Evolutionary conservation across 2,329 filamentous ascomycete species (phyloP).

Genomic region (Aspergillus udagawae): DNA sequence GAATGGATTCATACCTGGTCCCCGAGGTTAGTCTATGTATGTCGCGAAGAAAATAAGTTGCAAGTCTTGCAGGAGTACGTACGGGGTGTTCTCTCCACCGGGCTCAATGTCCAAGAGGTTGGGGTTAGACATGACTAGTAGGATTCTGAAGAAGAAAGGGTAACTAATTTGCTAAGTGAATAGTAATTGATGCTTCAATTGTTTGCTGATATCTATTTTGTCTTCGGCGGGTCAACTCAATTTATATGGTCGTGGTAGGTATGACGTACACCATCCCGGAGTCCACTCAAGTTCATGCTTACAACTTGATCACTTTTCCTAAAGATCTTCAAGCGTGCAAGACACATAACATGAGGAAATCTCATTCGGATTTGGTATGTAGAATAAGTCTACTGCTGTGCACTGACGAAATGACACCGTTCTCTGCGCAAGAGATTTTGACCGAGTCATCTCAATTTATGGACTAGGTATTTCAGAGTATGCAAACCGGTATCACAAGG

Average conservation of each 20-base stretch:
- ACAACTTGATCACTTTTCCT: slow-evolving; percentile 3
- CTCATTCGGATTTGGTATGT: not conserved
- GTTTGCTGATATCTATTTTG: not conserved
- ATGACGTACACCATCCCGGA: slow-evolving; percentile 9
- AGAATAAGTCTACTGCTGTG: not conserved
- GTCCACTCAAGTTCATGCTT: not conserved
- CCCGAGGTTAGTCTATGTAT: not conserved
- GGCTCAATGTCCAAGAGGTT: slow-evolving; percentile 56
- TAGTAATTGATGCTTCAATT: not conserved
- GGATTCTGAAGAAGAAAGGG: not conserved
- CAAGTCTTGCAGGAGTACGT: slow-evolving; percentile 13
- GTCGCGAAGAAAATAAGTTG: not conserved
- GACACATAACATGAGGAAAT: not conserved
- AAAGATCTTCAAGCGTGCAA: not conserved
- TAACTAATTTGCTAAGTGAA: not conserved
- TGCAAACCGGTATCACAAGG: not conserved
- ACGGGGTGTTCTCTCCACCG: slow-evolving; percentile 60
- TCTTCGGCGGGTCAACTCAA: not conserved
- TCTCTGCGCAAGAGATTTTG: not conserved
- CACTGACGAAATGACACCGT: not conserved
- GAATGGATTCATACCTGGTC: slow-evolving; percentile 55
- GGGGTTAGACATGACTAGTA: slow-evolving; percentile 43
- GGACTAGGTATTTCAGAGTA: not conserved
- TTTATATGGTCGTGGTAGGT: not conserved
- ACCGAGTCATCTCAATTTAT: not conserved